Percentiles rank a stretch among this genome's conserved stretches.
These are phyloP conservation scores for Trichomonas tenax DNA, from an alignment of 208 protist species.

Conservation along the genomic window DNA sequence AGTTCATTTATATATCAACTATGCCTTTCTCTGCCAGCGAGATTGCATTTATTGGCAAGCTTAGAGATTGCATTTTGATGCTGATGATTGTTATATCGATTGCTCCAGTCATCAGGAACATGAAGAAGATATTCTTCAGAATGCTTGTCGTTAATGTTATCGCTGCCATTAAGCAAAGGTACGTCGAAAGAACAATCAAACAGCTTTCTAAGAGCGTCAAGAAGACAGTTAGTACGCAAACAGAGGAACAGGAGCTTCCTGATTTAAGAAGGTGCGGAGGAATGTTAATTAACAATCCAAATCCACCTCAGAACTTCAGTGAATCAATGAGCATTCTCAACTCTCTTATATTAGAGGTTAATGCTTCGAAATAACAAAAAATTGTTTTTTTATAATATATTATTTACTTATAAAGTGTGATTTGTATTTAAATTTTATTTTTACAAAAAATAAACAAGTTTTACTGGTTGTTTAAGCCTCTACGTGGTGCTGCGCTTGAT, in stretches of 20 bases:
- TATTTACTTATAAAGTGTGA: not conserved
- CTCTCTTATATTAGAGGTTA: not conserved
- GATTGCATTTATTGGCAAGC: not conserved
- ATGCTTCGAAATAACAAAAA: not conserved
- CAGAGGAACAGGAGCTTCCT: not conserved
- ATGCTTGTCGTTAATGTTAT: not conserved
- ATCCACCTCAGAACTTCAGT: not conserved
- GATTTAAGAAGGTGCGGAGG: not conserved
- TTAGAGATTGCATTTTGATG: not conserved
- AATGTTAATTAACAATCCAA: not conserved
- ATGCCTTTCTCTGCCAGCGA: not conserved
- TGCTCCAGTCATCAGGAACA: not conserved
- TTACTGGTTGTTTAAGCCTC: no score
- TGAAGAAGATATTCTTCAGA: not conserved
- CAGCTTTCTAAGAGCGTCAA: not conserved
- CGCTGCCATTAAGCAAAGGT: not conserved
- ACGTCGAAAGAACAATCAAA: not conserved
- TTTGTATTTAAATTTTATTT: no score
- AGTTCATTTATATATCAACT: not conserved
- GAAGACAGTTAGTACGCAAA: not conserved
- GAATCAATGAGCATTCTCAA: not conserved
- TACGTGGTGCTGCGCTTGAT: no score
- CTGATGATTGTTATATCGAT: not conserved
- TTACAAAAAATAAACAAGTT: no score
- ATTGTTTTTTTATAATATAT: not conserved